Evolutionary conservation across 352 stramenopile species (phyloP).

Genomic region (Globisporangium spinosum): DNA sequence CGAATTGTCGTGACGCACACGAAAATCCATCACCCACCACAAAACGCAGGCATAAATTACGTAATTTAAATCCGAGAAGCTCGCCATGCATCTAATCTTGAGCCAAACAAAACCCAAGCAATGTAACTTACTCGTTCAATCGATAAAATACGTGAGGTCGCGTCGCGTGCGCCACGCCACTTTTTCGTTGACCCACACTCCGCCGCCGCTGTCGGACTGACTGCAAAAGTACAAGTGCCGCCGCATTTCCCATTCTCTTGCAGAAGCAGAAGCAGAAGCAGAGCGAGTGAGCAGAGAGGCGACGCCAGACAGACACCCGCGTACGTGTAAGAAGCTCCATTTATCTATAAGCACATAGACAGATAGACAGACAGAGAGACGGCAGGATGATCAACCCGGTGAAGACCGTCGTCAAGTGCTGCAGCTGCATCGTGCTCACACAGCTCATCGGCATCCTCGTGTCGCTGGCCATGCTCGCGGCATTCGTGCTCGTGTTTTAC

Average conservation of each 20-base stretch:
- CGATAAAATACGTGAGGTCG: not conserved
- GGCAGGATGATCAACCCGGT: constrained; percentile 21
- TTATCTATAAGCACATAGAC: not conserved
- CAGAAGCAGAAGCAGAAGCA: not conserved
- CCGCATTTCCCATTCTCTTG: not conserved
- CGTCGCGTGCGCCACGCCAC: not conserved
- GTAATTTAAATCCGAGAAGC: not conserved
- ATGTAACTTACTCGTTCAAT: not conserved
- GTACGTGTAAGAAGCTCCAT: not conserved
- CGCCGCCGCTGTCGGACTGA: not conserved
- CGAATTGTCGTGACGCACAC: not conserved
- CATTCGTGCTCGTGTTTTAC: constrained; percentile 62
- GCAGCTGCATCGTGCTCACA: constrained; percentile 67
- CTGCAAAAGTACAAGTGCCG: not conserved
- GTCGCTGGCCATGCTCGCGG: constrained; percentile 43
- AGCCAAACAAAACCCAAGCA: not conserved
- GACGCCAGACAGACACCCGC: not conserved
- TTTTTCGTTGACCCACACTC: not conserved
- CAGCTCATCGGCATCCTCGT: constrained; percentile 66
- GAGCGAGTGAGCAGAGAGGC: too few relatives aligned
- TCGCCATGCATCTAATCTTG: not conserved
- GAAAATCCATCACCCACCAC: not conserved
- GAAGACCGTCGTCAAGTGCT: constrained; percentile 56
- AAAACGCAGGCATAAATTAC: not conserved
- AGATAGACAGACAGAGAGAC: not conserved